Conservation (phyloP, 371 early-diverging fungal species). For the Lichtheimia corymbifera region DNA sequence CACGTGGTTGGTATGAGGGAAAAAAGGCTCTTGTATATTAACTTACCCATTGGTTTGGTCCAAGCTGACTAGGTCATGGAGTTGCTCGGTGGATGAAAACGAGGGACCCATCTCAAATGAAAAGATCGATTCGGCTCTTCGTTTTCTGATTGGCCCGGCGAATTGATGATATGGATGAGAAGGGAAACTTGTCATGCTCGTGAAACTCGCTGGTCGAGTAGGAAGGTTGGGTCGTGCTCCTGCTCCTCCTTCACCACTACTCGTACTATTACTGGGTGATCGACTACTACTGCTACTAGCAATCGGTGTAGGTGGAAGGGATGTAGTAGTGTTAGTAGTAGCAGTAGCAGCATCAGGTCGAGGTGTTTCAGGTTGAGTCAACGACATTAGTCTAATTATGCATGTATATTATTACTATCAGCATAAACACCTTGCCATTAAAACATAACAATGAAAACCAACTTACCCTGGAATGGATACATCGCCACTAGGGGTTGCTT, state of each 20-base stretch:
- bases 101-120: conserved; percentile 50
- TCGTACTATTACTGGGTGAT: conserved; percentile 25
- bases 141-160: conserved; percentile 33
- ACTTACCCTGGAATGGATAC: no score
- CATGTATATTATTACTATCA: no score
- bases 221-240: conserved; percentile 35
- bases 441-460: no score
- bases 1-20: neutral
- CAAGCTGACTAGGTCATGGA: conserved; percentile 40
- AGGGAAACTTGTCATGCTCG: conserved; percentile 43
- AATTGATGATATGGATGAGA: conserved; percentile 44
- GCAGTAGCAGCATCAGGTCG: conserved; percentile 12
- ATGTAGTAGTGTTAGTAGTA: neutral
- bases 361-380: conserved; percentile 24
- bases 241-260: conserved; percentile 10
- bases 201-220: conserved; percentile 43
- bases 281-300: neutral
- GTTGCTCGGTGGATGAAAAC: conserved; percentile 43
- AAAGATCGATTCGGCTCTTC: conserved; percentile 53
- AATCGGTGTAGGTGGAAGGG: conserved; percentile 20
- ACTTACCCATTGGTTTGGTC: conserved; percentile 49
- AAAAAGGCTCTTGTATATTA: neutral
- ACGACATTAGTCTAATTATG: conserved; percentile 18
- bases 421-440: no score
- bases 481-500: neutral